Evolutionary conservation across 345 rosid species (phyloP), one percentile per base, ranked within the genome.

Genomic region (Euphorbia peplus): DNA sequence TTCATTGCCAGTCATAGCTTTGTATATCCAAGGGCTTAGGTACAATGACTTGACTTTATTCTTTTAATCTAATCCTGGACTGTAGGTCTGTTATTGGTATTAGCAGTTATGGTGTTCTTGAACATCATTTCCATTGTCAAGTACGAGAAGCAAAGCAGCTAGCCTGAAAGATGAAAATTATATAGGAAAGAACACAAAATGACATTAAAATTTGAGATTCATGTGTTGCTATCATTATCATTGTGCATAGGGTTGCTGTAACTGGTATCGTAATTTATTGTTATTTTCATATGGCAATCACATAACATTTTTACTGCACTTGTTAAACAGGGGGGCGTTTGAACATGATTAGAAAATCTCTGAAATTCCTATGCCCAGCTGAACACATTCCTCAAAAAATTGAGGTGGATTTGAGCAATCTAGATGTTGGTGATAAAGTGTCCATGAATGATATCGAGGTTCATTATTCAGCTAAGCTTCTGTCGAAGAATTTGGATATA

Each of bases 321-420:
- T 73, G 58, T 46, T 53, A 30, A 62, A 48, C 87, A 95, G 99
- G 96, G 42, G 97, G 97, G 10, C 67, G 69, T 71, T 71, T 95
- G 55, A 81, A 74, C 66, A 67, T 61, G 72, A 72, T 91, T 68
- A 81, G 95, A 72, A 74, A 70, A 59, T 76, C 69, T 64, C 62
- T 95, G 60, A 89, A 76, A 55, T 86, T 77, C 70, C 67, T 83
- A 21, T 85, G 93, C 64, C 88, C 88, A 25, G 90, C 95, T 0
- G 97, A 89, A 66, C 84, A 80, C 73, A 83, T 95, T 64, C 97
- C 97, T 65, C 82, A 83, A 5, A 88, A 91, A 76, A 79, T 95
- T 16, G 93, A 95, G 80, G 87, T 91, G 56, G 99, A 95, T 24
- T 78, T 91, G 64, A 88, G 99, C 82, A 85, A 80, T 21, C 86